Percentiles rank a stretch among this genome's conserved stretches.
These are phyloP conservation scores for Petunia hybrid DNA, from an alignment of 305 asterid species.

Conservation along the genomic window DNA sequence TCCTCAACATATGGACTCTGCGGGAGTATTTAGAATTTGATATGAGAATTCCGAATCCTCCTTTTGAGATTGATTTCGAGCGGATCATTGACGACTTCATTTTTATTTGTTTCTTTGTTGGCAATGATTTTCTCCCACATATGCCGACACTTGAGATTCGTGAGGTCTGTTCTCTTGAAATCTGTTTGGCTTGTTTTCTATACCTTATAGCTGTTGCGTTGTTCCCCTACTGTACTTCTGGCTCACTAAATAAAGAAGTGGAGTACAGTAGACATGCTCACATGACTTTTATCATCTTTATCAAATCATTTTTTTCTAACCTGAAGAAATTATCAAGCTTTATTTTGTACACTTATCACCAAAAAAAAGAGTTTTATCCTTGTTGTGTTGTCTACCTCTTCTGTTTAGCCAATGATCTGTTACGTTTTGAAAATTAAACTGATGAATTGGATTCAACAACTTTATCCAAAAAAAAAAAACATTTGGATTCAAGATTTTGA, in stretches of 20 bases:
- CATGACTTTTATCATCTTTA: conserved; percentile 13
- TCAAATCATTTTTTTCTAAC: neutral
- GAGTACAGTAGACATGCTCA: conserved; percentile 7
- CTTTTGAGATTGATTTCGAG: conserved; percentile 81
- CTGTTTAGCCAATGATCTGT: conserved; percentile 1
- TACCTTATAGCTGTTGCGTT: conserved; percentile 13
- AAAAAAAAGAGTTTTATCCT: neutral
- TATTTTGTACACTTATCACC: neutral
- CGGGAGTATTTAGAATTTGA: conserved; percentile 94
- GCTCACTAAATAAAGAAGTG: neutral
- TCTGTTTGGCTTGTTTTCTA: neutral
- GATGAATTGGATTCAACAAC: neutral
- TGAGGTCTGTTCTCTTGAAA: conserved; percentile 66
- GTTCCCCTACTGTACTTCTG: neutral
- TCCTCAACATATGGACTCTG: conserved; percentile 92
- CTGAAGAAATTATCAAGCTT: conserved; percentile 20
- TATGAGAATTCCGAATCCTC: conserved; percentile 90
- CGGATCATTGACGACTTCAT: conserved; percentile 91
- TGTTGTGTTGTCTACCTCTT: neutral
- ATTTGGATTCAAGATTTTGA: neutral
- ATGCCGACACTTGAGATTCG: conserved; percentile 99
- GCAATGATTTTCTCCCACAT: conserved; percentile 99
- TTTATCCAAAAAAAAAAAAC: too few relatives aligned
- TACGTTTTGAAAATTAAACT: neutral
- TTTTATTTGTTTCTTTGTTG: conserved; percentile 97